Conservation (phyloP, 2,329 filamentous ascomycete genomes). For the Aspergillus ochraceus region DNA sequence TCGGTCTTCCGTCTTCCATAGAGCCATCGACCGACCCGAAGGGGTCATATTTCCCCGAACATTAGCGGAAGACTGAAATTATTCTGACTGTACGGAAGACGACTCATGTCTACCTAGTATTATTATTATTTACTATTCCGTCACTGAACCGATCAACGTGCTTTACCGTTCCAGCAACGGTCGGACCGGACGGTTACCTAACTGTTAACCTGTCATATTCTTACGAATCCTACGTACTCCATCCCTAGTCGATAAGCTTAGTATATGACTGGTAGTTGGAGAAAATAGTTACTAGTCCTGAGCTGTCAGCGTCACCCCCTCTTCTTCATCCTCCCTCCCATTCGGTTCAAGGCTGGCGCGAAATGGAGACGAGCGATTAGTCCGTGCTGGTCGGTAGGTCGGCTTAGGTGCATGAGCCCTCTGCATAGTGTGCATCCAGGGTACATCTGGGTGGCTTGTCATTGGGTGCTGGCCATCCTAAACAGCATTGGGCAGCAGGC, state of each 20-base stretch:
- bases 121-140: too few species aligned
- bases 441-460: background rate
- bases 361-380: background rate
- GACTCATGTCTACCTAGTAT: too few species aligned
- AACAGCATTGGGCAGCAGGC: slow-evolving; percentile 15
- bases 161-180: background rate
- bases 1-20: background rate
- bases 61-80: too few species aligned
- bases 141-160: background rate
- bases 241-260: background rate
- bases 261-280: too few species aligned
- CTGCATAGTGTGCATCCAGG: background rate
- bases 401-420: background rate
- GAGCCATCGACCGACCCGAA: background rate
- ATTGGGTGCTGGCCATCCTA: background rate
- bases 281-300: too few species aligned
- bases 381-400: background rate
- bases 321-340: background rate
- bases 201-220: background rate
- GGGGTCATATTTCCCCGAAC: too few species aligned
- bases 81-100: too few species aligned
- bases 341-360: background rate
- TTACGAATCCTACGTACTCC: background rate
- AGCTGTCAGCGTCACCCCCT: background rate
- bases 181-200: background rate